Base-by-base conservation (phyloP, 2,329 filamentous ascomycete species). In the Aspergillus sp. region DNA sequence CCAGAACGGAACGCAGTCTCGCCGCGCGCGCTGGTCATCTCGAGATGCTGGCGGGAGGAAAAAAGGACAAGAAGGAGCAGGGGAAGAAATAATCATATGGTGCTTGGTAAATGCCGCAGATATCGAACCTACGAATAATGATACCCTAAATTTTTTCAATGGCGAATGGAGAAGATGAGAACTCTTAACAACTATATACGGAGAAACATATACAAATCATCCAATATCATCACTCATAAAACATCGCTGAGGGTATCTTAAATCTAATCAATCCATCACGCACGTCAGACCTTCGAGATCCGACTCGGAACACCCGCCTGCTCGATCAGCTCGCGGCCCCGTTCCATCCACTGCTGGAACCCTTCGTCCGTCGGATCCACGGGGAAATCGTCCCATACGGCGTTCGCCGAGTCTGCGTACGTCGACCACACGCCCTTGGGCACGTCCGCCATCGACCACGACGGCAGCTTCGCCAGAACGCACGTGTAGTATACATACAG, bases 1-100 rank as follows among this genome's bases (percentile, higher is more conserved):
- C 79, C 0, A 77, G 83, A 72, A 89, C 86, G n/a, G 87, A 90
- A 65, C 80, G 81, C 55, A 80, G 78, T 56, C 76, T 89, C 9
- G 86, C 85, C 11, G 76, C 83, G 55, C 82, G 82, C 63, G 86
- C 85, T 4, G 87, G 86, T 13, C 86, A 90, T 77, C 64, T 89
- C 64, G 86, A 90, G 69, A 65, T 89, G 63, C 68, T 89, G 63
- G 78, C 77, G 52, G 84, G 85, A 2, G 85, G 84, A 11, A 88
- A 87, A 79, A 86, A 82, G 70, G 78, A 82, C 54, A 76, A 70
- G 60, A 74, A 74, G 50, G 66, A 62, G 36, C 67, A 68, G 55
- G 69, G 63, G 55, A 63, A 65, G 57, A 48, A 62, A 55, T 46
- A 63, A 57, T 55, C 68, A 65, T 62, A 22, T n/a, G n/a, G n/a